Conservation (phyloP, 139 green algal species). For the Volvox reticuliferus region DNA sequence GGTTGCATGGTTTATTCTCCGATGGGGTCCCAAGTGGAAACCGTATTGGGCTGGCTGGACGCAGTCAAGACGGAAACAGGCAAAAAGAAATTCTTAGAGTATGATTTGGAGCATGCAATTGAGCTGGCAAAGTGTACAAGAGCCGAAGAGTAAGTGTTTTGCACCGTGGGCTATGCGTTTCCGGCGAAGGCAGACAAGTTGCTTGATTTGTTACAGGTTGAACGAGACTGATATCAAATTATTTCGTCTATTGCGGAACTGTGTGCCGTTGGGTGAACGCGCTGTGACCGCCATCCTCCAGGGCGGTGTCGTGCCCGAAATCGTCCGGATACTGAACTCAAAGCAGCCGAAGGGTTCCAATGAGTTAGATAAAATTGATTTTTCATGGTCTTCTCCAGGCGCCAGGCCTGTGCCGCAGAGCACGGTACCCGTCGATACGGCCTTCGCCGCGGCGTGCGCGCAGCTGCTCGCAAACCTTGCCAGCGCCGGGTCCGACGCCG, state of each 20-base stretch:
- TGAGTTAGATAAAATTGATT: not conserved
- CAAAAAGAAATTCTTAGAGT: not conserved
- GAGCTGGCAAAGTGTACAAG: not conserved
- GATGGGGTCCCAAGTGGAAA: not conserved
- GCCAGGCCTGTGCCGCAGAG: not conserved
- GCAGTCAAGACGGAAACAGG: not conserved
- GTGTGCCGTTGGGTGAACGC: not conserved
- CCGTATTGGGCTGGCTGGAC: not conserved
- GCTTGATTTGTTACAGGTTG: not conserved
- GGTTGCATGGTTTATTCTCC: not conserved
- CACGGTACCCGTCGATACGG: not conserved
- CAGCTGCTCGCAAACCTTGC: slow-evolving; percentile 54
- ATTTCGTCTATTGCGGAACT: slow-evolving; percentile 4
- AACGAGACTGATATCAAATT: not conserved
- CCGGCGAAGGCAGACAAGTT: not conserved
- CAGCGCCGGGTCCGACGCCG: not conserved
- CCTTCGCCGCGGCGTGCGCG: not conserved
- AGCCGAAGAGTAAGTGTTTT: not conserved
- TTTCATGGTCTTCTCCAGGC: not conserved
- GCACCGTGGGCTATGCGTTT: not conserved
- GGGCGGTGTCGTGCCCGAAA: not conserved
- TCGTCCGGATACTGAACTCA: not conserved
- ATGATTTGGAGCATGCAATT: not conserved
- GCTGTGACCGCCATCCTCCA: slow-evolving; percentile 1
- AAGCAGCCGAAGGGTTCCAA: not conserved